These are phyloP conservation scores for Thuidium tamariscinum DNA, from an alignment of 225 moss, liverwort and hornwort species.

Conservation along the genomic window DNA sequence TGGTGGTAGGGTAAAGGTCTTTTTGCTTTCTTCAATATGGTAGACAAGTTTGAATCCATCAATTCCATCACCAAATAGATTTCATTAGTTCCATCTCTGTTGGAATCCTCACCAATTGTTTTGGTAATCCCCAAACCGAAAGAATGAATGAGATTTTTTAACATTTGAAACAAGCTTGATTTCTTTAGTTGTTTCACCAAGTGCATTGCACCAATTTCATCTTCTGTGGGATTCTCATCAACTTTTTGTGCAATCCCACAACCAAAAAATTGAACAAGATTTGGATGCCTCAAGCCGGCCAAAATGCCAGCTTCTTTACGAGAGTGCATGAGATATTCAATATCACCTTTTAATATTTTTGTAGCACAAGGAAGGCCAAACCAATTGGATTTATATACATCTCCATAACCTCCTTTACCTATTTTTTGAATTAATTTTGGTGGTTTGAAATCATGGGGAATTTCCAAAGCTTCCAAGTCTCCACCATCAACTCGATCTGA, in stretches of 20 bases:
- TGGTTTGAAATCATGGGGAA: background rate
- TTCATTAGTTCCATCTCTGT: fast-evolving
- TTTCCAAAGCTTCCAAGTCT: background rate
- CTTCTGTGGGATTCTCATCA: background rate
- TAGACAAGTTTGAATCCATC: background rate
- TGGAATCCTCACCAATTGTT: background rate
- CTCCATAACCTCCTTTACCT: background rate
- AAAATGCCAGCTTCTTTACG: too few relatives aligned
- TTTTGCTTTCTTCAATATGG: background rate
- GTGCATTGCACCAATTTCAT: background rate
- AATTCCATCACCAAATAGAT: background rate
- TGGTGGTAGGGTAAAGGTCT: background rate
- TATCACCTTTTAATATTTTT: too few relatives aligned
- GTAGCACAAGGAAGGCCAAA: too few relatives aligned
- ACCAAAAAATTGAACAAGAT: too few relatives aligned
- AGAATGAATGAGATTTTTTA: background rate
- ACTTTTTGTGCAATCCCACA: too few relatives aligned
- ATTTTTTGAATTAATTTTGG: background rate
- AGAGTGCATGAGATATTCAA: too few relatives aligned
- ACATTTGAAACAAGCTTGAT: background rate
- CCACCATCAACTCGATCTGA: background rate
- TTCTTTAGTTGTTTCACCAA: too few relatives aligned
- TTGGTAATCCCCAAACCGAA: background rate
- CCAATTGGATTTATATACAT: too few relatives aligned
- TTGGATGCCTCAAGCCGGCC: too few relatives aligned